These are phyloP conservation scores for Cercophora sp. DNA, from an alignment of 495 filamentous ascomycete species.

Conservation along the genomic window DNA sequence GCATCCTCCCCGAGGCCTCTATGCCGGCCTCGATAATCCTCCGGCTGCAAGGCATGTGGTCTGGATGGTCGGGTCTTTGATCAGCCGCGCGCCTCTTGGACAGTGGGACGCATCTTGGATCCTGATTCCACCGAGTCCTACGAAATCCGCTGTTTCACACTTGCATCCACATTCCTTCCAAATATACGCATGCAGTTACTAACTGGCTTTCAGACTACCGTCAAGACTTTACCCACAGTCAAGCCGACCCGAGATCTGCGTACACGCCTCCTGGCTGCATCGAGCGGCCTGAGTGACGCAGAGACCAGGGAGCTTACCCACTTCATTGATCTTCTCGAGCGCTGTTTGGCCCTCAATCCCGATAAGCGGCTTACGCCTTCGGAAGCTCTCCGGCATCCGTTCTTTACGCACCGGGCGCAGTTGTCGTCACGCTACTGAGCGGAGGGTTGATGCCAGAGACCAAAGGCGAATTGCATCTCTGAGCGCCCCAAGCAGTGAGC, in stretches of 20 bases:
- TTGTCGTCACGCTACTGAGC: constrained; percentile 5
- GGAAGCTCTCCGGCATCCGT: constrained; percentile 86
- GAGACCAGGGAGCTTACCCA: constrained; percentile 74
- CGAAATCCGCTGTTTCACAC: too few relatives aligned
- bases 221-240: constrained; percentile 66
- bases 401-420: constrained; percentile 42
- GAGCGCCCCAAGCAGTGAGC: too few relatives aligned
- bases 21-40: background rate
- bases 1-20: background rate
- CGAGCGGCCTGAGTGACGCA: constrained; percentile 65
- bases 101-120: background rate
- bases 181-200: constrained; percentile 15
- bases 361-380: constrained; percentile 84
- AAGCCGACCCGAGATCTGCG: constrained; percentile 81
- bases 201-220: constrained; percentile 49
- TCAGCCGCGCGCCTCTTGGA: constrained; percentile 8
- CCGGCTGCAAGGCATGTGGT: background rate
- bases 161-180: constrained; percentile 8
- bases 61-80: background rate
- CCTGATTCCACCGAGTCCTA: background rate
- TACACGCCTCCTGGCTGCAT: constrained; percentile 67
- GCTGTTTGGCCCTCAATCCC: constrained; percentile 84
- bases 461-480: too few relatives aligned
- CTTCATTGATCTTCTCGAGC: constrained; percentile 83
- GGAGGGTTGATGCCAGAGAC: background rate